Evolutionary conservation across 306 rosid genomes (phyloP).

Genomic region (Mimosa bimucronata): DNA sequence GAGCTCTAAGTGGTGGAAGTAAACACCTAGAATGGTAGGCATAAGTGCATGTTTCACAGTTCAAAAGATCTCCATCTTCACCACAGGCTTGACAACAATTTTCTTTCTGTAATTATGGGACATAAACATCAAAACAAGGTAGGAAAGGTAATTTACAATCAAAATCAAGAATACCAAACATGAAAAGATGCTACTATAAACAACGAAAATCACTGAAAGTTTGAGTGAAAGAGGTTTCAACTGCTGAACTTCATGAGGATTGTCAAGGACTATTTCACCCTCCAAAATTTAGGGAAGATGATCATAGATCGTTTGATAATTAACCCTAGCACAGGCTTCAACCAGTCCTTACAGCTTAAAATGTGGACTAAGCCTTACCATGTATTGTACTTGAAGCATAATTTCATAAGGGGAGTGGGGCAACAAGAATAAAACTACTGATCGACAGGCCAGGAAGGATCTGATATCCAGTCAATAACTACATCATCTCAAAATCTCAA

Average conservation of each 20-base stretch:
- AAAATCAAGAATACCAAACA: constrained; percentile 13
- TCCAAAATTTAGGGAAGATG: background rate
- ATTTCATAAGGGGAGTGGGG: background rate
- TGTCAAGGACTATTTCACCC: background rate
- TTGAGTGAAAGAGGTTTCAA: background rate
- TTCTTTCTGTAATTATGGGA: constrained; percentile 53
- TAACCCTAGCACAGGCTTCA: background rate
- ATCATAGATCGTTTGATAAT: background rate
- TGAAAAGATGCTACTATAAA: background rate
- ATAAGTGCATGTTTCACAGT: constrained; percentile 68
- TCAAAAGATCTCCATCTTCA: constrained; percentile 56
- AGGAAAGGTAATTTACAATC: background rate
- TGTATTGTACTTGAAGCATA: background rate
- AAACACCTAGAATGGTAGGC: constrained; percentile 72
- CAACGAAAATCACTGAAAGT: background rate
- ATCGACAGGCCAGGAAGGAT: background rate
- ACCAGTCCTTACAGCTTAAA: background rate
- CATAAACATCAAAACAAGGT: background rate
- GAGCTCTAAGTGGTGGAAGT: constrained; percentile 61
- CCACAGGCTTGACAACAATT: constrained; percentile 77
- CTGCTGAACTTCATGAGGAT: background rate
- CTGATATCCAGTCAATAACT: background rate
- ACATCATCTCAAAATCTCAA: too few relatives aligned
- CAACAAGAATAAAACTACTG: background rate
- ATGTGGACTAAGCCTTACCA: background rate